Conservation (phyloP, 1,284 basidiomycete species). For the Lentinula novae-zelandiae region DNA sequence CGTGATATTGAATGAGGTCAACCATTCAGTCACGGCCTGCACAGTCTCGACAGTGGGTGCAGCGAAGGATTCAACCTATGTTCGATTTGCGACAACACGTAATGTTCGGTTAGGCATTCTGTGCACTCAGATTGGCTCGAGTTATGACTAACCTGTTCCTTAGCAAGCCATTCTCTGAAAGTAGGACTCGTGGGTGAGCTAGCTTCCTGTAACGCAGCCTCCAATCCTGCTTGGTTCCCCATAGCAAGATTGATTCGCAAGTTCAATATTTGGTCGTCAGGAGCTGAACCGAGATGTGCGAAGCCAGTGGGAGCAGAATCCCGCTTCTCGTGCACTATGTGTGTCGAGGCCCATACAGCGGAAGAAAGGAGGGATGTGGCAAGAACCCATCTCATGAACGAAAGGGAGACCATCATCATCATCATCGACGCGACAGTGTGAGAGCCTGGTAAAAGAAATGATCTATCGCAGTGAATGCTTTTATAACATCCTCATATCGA, state of each 20-base stretch:
- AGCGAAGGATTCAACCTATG: conserved; percentile 26
- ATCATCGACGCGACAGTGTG: background rate
- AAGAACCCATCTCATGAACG: background rate
- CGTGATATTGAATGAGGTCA: conserved; percentile 34
- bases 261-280: conserved; percentile 10
- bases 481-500: background rate
- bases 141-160: conserved; percentile 33
- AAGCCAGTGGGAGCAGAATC: conserved; percentile 12
- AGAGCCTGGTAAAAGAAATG: background rate
- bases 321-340: conserved; percentile 17
- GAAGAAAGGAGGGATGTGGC: background rate
- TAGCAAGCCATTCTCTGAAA: conserved; percentile 46
- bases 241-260: conserved; percentile 15
- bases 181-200: conserved; percentile 25
- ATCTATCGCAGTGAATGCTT: background rate
- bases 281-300: conserved; percentile 6
- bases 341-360: background rate
- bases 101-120: too few species aligned
- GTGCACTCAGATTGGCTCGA: background rate
- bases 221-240: conserved; percentile 15
- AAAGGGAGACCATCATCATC: background rate
- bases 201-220: conserved; percentile 13
- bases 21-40: conserved; percentile 42
- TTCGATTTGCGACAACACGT: background rate
- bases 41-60: conserved; percentile 37